These are phyloP conservation scores for Dianthus caryophyllus DNA, from an alignment of 148 eudicot genomes.

Conservation along the genomic window DNA sequence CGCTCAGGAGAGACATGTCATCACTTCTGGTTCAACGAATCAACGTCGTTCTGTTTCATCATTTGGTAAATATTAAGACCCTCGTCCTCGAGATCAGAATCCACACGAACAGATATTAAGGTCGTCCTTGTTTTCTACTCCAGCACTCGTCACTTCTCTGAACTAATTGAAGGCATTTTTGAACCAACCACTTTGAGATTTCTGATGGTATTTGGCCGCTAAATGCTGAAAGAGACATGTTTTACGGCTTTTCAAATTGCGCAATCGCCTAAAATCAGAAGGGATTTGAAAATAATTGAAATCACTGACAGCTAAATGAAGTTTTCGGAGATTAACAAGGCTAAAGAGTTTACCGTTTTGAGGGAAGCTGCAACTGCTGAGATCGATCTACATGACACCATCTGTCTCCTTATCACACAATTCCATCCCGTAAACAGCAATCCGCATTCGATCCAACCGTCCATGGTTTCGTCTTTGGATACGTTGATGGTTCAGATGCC, in stretches of 20 bases:
- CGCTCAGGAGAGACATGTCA: too few relatives aligned
- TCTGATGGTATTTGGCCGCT: slow-evolving; percentile 31
- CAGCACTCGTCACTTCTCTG: too few relatives aligned
- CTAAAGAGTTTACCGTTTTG: slow-evolving; percentile 4
- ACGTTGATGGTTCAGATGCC: background rate
- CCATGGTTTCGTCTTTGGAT: slow-evolving; percentile 7
- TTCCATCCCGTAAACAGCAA: slow-evolving; percentile 44
- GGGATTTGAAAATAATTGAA: slow-evolving; percentile 15
- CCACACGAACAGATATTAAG: too few relatives aligned
- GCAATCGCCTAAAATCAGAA: slow-evolving; percentile 11
- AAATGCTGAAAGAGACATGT: slow-evolving; percentile 28
- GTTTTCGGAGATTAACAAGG: slow-evolving; percentile 3
- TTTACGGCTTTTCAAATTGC: slow-evolving; percentile 14
- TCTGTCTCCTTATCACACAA: slow-evolving; percentile 27
- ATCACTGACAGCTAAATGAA: background rate
- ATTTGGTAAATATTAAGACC: too few relatives aligned
- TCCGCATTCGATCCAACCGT: background rate
- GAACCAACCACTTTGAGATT: too few relatives aligned
- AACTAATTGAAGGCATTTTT: too few relatives aligned
- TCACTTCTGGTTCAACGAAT: too few relatives aligned
- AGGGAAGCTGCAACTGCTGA: slow-evolving; percentile 15
- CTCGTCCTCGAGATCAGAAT: too few relatives aligned
- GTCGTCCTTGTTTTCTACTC: too few relatives aligned
- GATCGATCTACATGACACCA: slow-evolving; percentile 29
- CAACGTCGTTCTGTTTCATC: too few relatives aligned